Evolutionary conservation across 306 rosid species (phyloP).

Genomic region (Cucurbita maxima): DNA sequence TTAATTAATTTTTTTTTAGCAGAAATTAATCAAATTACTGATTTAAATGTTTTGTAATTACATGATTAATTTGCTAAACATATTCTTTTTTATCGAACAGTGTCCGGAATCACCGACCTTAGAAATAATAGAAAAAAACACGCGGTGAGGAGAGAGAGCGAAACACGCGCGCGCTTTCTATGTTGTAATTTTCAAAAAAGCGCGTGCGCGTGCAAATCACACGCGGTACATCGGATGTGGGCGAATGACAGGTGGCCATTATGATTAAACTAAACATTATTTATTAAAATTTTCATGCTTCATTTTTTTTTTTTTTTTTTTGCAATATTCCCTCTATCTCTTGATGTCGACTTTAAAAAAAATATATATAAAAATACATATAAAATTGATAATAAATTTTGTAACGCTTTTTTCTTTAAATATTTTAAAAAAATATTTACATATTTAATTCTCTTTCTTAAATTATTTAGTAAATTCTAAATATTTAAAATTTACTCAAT

Average conservation of each 20-base stretch:
- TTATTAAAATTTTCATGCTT: neutral
- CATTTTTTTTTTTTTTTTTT: neutral
- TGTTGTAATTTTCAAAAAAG: neutral
- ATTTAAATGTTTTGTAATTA: neutral
- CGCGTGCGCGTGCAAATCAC: neutral
- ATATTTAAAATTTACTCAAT: too few relatives aligned
- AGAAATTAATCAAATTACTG: neutral
- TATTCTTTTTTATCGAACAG: neutral
- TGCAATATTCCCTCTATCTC: neutral
- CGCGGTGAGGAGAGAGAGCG: neutral
- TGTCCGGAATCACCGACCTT: neutral
- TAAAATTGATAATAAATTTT: too few relatives aligned
- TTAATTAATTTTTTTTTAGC: neutral
- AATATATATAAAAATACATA: too few relatives aligned
- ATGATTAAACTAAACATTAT: neutral
- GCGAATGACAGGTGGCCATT: neutral
- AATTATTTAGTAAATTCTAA: too few relatives aligned
- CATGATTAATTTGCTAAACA: neutral
- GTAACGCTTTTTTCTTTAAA: too few relatives aligned
- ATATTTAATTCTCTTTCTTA: too few relatives aligned
- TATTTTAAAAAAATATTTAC: too few relatives aligned
- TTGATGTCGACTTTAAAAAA: neutral
- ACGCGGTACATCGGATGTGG: neutral
- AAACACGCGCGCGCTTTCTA: neutral
- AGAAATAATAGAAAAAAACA: neutral